Evolutionary conservation across 257 asterid genomes (phyloP).

Genomic region (Nicotiana tabacum): DNA sequence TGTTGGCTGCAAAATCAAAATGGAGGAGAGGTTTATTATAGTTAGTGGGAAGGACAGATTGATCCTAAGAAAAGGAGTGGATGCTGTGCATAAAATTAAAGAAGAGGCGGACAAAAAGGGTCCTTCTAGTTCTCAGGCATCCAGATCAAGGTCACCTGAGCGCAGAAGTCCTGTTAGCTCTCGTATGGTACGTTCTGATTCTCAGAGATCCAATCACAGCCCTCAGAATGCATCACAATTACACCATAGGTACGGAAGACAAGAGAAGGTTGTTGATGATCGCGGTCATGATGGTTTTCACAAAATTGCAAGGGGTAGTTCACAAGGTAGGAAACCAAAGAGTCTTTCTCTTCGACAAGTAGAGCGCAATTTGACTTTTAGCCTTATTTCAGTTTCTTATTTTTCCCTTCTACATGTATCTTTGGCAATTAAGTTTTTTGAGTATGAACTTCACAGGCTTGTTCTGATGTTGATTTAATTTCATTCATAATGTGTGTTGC

Average conservation of each 20-base stretch:
- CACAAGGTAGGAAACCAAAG: conserved; percentile 64
- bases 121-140: conserved; percentile 49
- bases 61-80: conserved; percentile 81
- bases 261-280: conserved; percentile 68
- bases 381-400: not conserved
- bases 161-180: conserved; percentile 71
- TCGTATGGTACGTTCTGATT: conserved; percentile 56
- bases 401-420: not conserved
- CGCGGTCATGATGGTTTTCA: conserved; percentile 69
- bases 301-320: conserved; percentile 61
- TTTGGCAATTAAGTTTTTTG: not conserved
- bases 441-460: not conserved
- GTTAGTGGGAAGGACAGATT: conserved; percentile 98
- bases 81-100: conserved; percentile 83
- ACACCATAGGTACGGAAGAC: conserved; percentile 56
- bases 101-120: conserved; percentile 60
- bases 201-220: conserved; percentile 63
- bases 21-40: conserved; percentile 88
- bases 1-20: conserved; percentile 85
- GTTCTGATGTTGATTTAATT: not conserved
- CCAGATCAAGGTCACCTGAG: conserved; percentile 72
- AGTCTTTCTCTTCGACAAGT: not conserved
- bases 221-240: conserved; percentile 46
- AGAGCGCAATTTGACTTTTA: not conserved
- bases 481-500: conserved; percentile 16